Conservation (phyloP, 768 basidiomycete genomes). For the Serendipita sp. region DNA sequence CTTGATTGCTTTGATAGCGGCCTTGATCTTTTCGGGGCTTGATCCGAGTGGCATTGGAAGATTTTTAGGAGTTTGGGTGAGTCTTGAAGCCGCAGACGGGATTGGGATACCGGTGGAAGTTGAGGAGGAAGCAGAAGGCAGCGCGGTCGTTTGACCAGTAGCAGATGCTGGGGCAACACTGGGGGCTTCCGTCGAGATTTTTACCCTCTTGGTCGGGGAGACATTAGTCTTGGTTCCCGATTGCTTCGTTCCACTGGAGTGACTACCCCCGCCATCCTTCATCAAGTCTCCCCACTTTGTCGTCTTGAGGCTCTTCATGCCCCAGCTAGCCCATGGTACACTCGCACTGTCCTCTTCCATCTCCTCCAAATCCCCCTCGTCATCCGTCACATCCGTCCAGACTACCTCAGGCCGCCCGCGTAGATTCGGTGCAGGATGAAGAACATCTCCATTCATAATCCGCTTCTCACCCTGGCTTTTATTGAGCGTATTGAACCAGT, state of each 20-base stretch:
- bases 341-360: background rate
- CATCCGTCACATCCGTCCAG: background rate
- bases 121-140: background rate
- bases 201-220: background rate
- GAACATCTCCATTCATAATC: conserved; percentile 2
- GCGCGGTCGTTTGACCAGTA: background rate
- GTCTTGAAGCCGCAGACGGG: background rate
- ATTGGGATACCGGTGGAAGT: too few species aligned
- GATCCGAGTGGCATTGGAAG: background rate
- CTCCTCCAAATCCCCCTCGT: background rate
- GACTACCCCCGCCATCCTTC: background rate
- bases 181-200: background rate
- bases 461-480: background rate
- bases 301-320: background rate
- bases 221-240: background rate
- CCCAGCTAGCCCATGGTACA: conserved; percentile 2
- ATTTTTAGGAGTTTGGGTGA: background rate
- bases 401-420: background rate
- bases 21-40: background rate
- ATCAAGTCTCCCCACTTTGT: background rate
- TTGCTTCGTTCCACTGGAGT: background rate
- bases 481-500: background rate
- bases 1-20: background rate
- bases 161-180: background rate
- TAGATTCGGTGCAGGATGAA: background rate